phyloP scores from a whole-genome alignment of 2,329 filamentous ascomycete genomes.

The Fusarium subtropicale region DNA sequence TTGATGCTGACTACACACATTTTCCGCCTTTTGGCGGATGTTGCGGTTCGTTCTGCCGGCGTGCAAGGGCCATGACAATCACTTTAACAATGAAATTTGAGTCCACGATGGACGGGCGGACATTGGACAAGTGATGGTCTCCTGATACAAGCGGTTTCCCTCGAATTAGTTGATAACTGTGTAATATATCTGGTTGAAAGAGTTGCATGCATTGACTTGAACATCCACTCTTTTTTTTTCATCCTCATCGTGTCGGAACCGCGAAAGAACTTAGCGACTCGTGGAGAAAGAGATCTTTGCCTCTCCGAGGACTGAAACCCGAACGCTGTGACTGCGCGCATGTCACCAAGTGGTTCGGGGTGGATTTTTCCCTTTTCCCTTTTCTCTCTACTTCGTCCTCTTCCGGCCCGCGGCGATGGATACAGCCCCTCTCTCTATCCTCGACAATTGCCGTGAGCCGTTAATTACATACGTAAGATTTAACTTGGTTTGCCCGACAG shows the following conservation, averaged over 20 bases:
- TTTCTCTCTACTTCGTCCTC: slow-evolving; percentile 28
- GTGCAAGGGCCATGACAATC: slow-evolving; percentile 39
- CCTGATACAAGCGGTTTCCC: slow-evolving; percentile 39
- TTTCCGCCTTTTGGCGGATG: slow-evolving; percentile 29
- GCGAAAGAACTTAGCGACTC: slow-evolving; percentile 10
- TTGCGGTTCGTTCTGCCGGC: slow-evolving; percentile 21
- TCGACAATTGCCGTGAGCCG: slow-evolving; percentile 21
- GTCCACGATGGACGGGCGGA: slow-evolving; percentile 23
- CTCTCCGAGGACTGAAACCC: slow-evolving; percentile 28
- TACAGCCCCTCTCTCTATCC: slow-evolving; percentile 35
- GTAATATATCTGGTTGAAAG: slow-evolving; percentile 32
- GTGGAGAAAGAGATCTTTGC: slow-evolving; percentile 30
- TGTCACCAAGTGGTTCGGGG: slow-evolving; percentile 42
- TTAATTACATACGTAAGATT: slow-evolving; percentile 28
- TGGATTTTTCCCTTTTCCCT: slow-evolving; percentile 25
- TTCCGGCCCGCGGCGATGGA: slow-evolving; percentile 42
- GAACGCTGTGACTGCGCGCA: slow-evolving; percentile 28
- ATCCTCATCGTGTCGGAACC: background rate
- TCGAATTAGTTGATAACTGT: slow-evolving; percentile 40
- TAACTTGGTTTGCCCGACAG: slow-evolving; percentile 20
- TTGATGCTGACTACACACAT: slow-evolving; percentile 15
- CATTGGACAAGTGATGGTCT: slow-evolving; percentile 10
- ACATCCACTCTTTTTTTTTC: slow-evolving; percentile 21
- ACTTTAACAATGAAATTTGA: slow-evolving; percentile 31
- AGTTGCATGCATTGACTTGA: background rate